phyloP scores from a whole-genome alignment of 148 eudicot species.

The Camellia japonica region DNA sequence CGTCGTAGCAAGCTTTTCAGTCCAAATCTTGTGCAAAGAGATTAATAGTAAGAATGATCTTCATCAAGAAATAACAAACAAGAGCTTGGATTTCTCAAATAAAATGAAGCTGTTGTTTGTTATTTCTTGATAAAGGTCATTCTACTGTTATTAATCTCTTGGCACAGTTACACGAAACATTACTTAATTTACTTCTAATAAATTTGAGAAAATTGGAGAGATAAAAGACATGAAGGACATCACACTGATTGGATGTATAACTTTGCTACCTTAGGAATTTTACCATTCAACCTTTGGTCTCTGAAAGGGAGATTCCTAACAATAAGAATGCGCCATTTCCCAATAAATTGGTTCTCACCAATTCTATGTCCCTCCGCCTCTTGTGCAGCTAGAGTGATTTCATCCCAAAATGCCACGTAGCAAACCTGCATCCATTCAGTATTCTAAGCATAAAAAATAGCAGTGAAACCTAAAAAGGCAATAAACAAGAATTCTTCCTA shows the following conservation, averaged over 20 bases:
- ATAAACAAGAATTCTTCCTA: background rate
- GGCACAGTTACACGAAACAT: background rate
- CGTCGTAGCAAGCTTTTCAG: background rate
- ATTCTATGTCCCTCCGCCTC: slow-evolving; percentile 57
- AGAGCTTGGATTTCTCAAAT: background rate
- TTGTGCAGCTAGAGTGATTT: slow-evolving; percentile 75
- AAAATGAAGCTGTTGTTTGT: background rate
- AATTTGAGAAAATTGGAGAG: background rate
- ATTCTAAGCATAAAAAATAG: slow-evolving; percentile 16
- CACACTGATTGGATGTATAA: background rate
- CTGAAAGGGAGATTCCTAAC: slow-evolving; percentile 79
- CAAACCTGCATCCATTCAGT: slow-evolving; percentile 60
- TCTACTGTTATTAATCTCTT: no score
- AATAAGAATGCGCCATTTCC: slow-evolving; percentile 86
- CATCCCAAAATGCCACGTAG: slow-evolving; percentile 99
- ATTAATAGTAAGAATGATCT: background rate
- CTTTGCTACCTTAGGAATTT: slow-evolving; percentile 84
- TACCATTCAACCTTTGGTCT: slow-evolving; percentile 93
- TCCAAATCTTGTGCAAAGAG: slow-evolving; percentile 9
- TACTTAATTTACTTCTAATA: no score
- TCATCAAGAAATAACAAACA: background rate
- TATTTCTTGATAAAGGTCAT: no score
- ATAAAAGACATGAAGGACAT: slow-evolving; percentile 2
- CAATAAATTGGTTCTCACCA: slow-evolving; percentile 63
- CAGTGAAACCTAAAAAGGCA: background rate